phyloP scores from a whole-genome alignment of 2,329 filamentous ascomycete species.

The Allantophomopsis lycopodina region DNA sequence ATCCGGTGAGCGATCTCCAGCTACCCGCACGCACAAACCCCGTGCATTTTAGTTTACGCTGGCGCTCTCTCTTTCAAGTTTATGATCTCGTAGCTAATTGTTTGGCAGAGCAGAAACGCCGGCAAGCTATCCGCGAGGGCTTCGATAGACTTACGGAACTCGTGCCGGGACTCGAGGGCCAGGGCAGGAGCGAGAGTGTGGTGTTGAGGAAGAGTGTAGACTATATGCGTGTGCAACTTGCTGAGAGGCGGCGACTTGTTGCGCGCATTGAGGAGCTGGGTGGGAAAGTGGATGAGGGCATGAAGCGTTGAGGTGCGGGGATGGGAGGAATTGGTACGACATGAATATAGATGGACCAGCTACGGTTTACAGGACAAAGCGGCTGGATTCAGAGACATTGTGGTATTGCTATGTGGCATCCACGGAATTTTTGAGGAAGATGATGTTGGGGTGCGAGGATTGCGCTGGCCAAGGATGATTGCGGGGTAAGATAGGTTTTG shows the following conservation, averaged over 20 bases:
- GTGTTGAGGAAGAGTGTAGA: slow-evolving; percentile 46
- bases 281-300: slow-evolving; percentile 25
- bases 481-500: too few relatives aligned
- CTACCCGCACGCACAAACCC: background rate
- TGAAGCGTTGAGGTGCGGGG: slow-evolving; percentile 8
- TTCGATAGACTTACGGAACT: slow-evolving; percentile 55
- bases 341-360: too few relatives aligned
- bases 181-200: slow-evolving; percentile 55
- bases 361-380: too few relatives aligned
- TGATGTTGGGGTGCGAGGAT: too few relatives aligned
- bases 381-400: too few relatives aligned
- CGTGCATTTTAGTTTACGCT: background rate
- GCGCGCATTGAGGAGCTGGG: slow-evolving; percentile 33
- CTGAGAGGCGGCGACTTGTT: slow-evolving; percentile 33
- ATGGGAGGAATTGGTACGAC: background rate
- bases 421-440: too few relatives aligned
- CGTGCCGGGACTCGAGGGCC: slow-evolving; percentile 54
- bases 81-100: slow-evolving; percentile 1
- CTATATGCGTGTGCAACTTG: slow-evolving; percentile 33
- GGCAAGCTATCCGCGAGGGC: slow-evolving; percentile 44
- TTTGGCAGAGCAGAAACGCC: slow-evolving; percentile 31
- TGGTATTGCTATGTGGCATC: too few relatives aligned
- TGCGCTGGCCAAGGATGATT: too few relatives aligned
- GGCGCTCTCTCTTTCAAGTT: background rate
- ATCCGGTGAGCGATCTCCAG: slow-evolving; percentile 23